phyloP scores from a whole-genome alignment of 1,284 basidiomycete species.

The Ganoderma sp. region DNA sequence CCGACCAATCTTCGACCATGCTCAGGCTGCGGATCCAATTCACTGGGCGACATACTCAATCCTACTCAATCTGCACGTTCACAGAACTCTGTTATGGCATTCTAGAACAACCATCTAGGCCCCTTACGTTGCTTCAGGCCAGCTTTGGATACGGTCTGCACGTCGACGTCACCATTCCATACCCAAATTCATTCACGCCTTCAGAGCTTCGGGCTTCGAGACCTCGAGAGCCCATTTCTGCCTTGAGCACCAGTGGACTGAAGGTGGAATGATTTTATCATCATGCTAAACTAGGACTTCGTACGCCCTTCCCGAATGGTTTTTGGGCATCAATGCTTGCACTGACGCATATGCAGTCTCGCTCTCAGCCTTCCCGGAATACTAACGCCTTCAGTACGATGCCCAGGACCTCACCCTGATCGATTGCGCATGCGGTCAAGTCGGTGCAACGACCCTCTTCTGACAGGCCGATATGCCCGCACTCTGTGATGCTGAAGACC shows the following conservation, averaged over 20 bases:
- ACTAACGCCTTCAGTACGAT: too few relatives aligned
- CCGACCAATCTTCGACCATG: neutral
- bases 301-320: neutral
- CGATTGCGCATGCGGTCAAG: neutral
- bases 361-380: too few relatives aligned
- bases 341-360: neutral
- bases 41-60: neutral
- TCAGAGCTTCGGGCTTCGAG: neutral
- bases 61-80: neutral
- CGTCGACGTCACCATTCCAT: neutral
- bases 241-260: neutral
- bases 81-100: neutral
- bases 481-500: neutral
- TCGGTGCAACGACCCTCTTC: neutral
- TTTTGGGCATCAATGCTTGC: neutral
- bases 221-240: neutral
- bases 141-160: neutral
- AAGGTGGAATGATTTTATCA: neutral
- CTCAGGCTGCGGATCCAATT: constrained; percentile 1
- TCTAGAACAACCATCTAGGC: neutral
- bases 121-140: constrained; percentile 1
- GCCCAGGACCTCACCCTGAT: too few relatives aligned
- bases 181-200: neutral
- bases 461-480: neutral
- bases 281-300: too few relatives aligned